Base-by-base conservation (phyloP, 306 rosid genomes). In the Cucumis cinereus region DNA sequence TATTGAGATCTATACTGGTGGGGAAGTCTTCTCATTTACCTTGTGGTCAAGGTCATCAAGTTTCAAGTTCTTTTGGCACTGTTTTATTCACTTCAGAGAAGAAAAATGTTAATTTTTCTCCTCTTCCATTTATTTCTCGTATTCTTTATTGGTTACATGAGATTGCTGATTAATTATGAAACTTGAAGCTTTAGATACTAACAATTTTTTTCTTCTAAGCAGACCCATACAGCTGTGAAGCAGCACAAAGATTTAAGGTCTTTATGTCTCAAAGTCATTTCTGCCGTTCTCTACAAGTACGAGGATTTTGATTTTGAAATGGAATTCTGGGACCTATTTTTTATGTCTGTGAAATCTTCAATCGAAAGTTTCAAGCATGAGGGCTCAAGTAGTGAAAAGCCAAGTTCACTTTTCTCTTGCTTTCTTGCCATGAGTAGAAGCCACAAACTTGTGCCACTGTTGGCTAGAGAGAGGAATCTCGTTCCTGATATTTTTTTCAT, bases 161-260 rank as follows among this genome's bases (percentile, higher is more conserved):
- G 54, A 22, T 26, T 68, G 36, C 74, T 68, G 16, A 45, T 45
- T 13, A 41, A 68, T 68, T 20, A 20, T 68, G 74, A 6, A 68
- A 11, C 36, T 20, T 5, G 49, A 68, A 41, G 30, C 73, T 23
- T 38, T 43, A 14, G 28, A 41, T 53, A 52, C 77, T 74, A 54
- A 74, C 13, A 12, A 13, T 45, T 24, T 9, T 52, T 57, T 45
- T 47, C 57, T 78, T 30, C 56, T 1, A 24, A 83, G 87, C 89
- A 94, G 97, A 84, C 83, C 33, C 64, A 79, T 73, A 66, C 84
- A 41, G 66, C 67, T 59, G 57, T 74, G 79, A 88, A 88, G 87
- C 96, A 94, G 85, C 83, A 87, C 77, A 94, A 88, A 89, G 98
- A 91, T 68, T 81, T 89, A 86, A 91, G 97, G 89, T 94, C 97